Conservation (phyloP, 2,329 filamentous ascomycete genomes). For the Cephalotrichum gorgonifer region DNA sequence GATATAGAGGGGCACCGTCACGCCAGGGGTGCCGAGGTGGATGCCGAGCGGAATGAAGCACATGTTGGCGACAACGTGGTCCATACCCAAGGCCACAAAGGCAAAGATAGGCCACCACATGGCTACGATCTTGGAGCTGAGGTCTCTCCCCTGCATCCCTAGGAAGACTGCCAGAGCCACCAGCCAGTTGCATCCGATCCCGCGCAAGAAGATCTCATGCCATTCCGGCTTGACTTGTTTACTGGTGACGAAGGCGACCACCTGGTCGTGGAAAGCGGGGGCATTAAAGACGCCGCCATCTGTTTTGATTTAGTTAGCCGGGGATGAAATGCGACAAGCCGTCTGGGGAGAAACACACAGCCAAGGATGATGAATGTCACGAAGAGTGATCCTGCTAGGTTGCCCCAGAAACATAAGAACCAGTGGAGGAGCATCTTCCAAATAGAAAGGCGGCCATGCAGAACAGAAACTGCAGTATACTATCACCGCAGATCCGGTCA, state of each 20-base stretch:
- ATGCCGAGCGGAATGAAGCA: slow-evolving; percentile 41
- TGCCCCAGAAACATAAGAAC: slow-evolving; percentile 33
- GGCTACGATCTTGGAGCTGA: slow-evolving; percentile 40
- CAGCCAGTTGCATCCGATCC: slow-evolving; percentile 47
- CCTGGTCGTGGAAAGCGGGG: slow-evolving; percentile 30
- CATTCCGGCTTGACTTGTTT: slow-evolving; percentile 38
- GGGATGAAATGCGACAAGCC: neutral
- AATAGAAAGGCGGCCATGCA: slow-evolving; percentile 7
- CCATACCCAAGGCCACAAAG: slow-evolving; percentile 41
- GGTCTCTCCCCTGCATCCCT: slow-evolving; percentile 34
- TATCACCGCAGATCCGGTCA: neutral
- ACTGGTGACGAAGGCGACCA: slow-evolving; percentile 31
- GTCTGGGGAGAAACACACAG: slow-evolving; percentile 6
- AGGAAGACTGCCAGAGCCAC: slow-evolving; percentile 43
- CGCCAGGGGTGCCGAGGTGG: slow-evolving; percentile 29
- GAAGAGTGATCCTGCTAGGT: slow-evolving; percentile 34
- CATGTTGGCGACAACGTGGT: slow-evolving; percentile 50
- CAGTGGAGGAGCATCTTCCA: slow-evolving; percentile 17
- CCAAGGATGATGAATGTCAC: slow-evolving; percentile 34
- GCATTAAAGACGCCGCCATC: slow-evolving; percentile 33
- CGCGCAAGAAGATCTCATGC: slow-evolving; percentile 42
- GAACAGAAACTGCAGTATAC: slow-evolving; percentile 10
- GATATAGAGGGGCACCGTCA: slow-evolving; percentile 40
- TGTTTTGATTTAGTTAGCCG: slow-evolving; percentile 11
- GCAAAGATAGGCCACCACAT: slow-evolving; percentile 48